Evolutionary conservation across 2,329 filamentous ascomycete species (phyloP).

Genomic region (Didymella pomorum): DNA sequence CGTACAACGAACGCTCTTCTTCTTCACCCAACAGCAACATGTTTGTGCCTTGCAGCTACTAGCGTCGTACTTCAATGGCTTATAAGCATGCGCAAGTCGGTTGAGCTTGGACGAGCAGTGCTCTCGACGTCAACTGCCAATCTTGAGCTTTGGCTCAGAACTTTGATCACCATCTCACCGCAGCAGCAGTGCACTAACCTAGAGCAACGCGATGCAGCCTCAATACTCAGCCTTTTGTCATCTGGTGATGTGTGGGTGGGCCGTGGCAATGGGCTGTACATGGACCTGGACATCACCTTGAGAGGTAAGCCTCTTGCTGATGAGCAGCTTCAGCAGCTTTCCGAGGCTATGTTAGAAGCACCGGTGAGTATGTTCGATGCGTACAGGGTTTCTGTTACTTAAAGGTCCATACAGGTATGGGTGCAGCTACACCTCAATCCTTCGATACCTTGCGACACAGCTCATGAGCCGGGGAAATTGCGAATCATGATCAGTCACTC

Average conservation of each 20-base stretch:
- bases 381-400: not conserved
- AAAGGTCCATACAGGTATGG: conserved; percentile 42
- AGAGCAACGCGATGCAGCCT: conserved; percentile 26
- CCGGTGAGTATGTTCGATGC: conserved; percentile 31
- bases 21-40: not conserved
- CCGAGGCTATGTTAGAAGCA: conserved; percentile 36
- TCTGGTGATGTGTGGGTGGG: conserved; percentile 45
- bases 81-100: conserved; percentile 34
- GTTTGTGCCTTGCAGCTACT: conserved; percentile 4
- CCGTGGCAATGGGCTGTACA: conserved; percentile 43
- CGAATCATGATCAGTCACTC: conserved; percentile 7
- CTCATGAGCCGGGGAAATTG: conserved; percentile 8
- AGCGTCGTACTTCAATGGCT: conserved; percentile 9
- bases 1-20: conserved; percentile 14
- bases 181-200: conserved; percentile 36
- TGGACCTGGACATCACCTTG: conserved; percentile 38
- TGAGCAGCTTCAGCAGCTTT: conserved; percentile 31
- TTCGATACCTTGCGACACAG: conserved; percentile 18
- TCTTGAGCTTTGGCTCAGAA: conserved; percentile 48
- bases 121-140: conserved; percentile 33
- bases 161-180: conserved; percentile 47
- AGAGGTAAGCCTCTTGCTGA: conserved; percentile 35
- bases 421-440: conserved; percentile 42
- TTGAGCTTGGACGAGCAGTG: conserved; percentile 49
- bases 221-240: conserved; percentile 31